Conservation (phyloP, 2,329 filamentous ascomycete genomes). For the Phaeoacremonium minimum region DNA sequence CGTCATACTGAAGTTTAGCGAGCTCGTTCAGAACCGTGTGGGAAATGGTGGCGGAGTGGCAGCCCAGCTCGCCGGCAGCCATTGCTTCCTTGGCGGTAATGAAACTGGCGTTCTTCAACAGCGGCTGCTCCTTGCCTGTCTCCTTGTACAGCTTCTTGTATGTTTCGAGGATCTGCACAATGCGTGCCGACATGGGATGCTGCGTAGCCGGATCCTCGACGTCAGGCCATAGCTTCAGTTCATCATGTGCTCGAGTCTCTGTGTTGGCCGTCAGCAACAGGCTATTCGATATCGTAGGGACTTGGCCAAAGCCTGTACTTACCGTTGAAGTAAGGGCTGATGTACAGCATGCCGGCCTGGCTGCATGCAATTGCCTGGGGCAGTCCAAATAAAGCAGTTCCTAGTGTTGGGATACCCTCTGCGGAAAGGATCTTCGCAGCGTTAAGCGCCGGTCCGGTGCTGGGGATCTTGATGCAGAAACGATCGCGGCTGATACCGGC, state of each 20-base stretch:
- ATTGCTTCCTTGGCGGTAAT: slow-evolving; percentile 37
- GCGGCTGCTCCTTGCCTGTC: slow-evolving; percentile 42
- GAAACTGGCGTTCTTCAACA: slow-evolving; percentile 42
- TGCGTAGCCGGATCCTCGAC: slow-evolving; percentile 39
- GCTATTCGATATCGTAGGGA: neutral
- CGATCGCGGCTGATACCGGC: slow-evolving; percentile 38
- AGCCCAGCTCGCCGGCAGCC: slow-evolving; percentile 40
- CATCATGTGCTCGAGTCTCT: slow-evolving; percentile 39
- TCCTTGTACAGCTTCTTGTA: slow-evolving; percentile 39
- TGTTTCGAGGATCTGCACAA: slow-evolving; percentile 43
- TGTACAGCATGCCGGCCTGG: slow-evolving; percentile 40
- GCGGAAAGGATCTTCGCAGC: slow-evolving; percentile 34
- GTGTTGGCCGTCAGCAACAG: too few species aligned
- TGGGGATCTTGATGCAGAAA: slow-evolving; percentile 48
- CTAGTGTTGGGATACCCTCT: slow-evolving; percentile 42
- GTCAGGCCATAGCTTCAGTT: slow-evolving; percentile 38
- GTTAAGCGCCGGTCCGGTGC: slow-evolving; percentile 40
- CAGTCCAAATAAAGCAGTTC: slow-evolving; percentile 41
- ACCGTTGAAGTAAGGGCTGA: slow-evolving; percentile 47
- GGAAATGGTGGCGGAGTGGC: slow-evolving; percentile 39
- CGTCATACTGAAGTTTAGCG: slow-evolving; percentile 29
- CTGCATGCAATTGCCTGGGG: slow-evolving; percentile 44
- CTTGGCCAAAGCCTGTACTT: slow-evolving; percentile 6
- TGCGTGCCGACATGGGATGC: slow-evolving; percentile 40
- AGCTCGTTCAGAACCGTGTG: slow-evolving; percentile 32